Conservation (phyloP, 108 stramenopile species). For the Hondaea fermentalgiana region DNA sequence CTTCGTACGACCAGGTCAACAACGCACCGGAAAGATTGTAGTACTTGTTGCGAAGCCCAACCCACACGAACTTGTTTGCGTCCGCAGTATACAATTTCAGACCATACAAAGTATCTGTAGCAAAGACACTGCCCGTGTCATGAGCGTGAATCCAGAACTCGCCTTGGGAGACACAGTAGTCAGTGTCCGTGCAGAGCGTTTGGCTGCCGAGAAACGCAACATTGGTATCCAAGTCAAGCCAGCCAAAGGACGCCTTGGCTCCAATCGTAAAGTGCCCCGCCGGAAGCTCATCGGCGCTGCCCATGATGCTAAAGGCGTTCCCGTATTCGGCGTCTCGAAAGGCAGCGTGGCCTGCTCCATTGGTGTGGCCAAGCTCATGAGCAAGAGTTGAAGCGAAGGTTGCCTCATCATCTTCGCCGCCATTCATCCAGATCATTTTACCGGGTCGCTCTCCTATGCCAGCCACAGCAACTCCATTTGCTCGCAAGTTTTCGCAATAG, state of each 20-base stretch:
- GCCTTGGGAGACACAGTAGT: background rate
- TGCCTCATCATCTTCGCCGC: background rate
- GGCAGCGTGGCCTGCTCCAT: background rate
- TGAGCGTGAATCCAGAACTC: background rate
- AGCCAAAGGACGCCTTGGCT: background rate
- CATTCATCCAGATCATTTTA: background rate
- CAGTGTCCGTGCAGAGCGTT: background rate
- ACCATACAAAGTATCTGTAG: background rate
- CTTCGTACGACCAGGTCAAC: background rate
- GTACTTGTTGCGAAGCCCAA: background rate
- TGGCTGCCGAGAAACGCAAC: background rate
- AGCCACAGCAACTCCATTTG: background rate
- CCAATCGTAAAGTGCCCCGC: background rate
- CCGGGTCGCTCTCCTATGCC: background rate
- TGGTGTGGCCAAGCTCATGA: background rate
- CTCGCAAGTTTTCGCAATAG: background rate
- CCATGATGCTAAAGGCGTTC: conserved; percentile 2
- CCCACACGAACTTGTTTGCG: background rate
- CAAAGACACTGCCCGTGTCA: background rate
- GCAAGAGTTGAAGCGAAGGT: background rate
- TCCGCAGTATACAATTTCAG: background rate
- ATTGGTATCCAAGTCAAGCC: background rate
- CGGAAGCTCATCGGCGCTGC: background rate
- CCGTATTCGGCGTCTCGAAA: background rate
- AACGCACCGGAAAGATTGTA: background rate